Evolutionary conservation across 306 rosid genomes (phyloP), one percentile per base, ranked within the genome.

Genomic region (Purshia tridentata): DNA sequence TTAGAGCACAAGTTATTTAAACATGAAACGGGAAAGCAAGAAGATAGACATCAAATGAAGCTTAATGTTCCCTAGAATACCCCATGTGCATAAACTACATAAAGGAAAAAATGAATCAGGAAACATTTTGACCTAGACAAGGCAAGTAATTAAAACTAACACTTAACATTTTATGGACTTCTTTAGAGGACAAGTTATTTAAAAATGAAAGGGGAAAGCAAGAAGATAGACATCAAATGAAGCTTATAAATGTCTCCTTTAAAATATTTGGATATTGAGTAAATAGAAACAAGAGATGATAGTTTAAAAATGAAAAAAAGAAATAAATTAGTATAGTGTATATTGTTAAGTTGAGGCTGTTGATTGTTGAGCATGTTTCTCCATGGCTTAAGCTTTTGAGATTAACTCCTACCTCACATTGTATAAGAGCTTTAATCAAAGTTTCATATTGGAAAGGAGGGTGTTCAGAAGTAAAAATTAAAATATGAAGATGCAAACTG

Each of bases 21-120:
- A 60, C 13, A 15, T 3, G 0, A 39, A 60, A 41, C 8, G 49
- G 0, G 5, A n/a, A 41, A 29, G 35, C 35, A 29, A 29, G 35
- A 40, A 62, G 14, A 41, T 40, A 5, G 10, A 41, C 15, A 40
- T 40, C 49, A 41, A n/a, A 23, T 41, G 14, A 62, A 62, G 29
- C 67, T 40, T 14, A 6, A n/a, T 86, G 87, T 76, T 93, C 94
- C 86, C 82, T 85, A 56, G 91, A 80, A 87, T 85, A 91, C 16
- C 98, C 98, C 96, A 86, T 86, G 52, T 65, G 57, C 75, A 86
- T 78, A 77, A 89, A 90, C 98, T 93, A 72, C 69, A 75, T 54
- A 72, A 51, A 54, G n/a, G 40, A 72, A 9, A 69, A 53, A 9
- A 22, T 67, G 19, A 74, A 74, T 47, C 14, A 35, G 58, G 65